These are phyloP conservation scores for Cladophialophora exuberans DNA, from an alignment of 2,329 filamentous ascomycete genomes.

Conservation along the genomic window DNA sequence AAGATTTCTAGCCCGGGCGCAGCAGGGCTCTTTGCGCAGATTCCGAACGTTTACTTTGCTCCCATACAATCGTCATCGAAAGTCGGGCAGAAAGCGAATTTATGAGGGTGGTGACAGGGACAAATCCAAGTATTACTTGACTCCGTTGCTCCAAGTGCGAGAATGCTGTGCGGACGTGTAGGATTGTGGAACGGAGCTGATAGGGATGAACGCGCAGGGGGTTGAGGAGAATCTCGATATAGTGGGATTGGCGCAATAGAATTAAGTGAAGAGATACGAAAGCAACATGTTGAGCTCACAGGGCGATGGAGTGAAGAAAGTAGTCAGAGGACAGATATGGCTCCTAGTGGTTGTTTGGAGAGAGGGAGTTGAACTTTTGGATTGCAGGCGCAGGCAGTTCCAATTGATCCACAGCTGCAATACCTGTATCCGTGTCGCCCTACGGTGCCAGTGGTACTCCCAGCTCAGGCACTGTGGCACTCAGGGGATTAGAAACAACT, in stretches of 20 bases:
- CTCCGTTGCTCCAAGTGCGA: background rate
- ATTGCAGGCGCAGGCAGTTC: slow-evolving; percentile 16
- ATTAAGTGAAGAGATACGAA: slow-evolving; percentile 22
- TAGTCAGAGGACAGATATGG: slow-evolving; percentile 28
- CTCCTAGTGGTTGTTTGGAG: slow-evolving; percentile 17
- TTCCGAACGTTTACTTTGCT: slow-evolving; percentile 18
- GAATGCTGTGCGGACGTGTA: slow-evolving; percentile 3
- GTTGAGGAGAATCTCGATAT: slow-evolving; percentile 1
- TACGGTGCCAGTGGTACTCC: too few relatives aligned
- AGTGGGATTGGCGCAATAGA: slow-evolving; percentile 11
- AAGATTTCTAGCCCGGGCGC: slow-evolving; percentile 10
- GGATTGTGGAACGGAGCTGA: slow-evolving; percentile 11
- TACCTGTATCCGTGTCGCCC: too few relatives aligned
- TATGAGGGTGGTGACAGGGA: background rate
- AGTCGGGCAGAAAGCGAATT: background rate
- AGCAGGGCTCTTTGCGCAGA: slow-evolving; percentile 20
- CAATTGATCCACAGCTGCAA: slow-evolving; percentile 11
- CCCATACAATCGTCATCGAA: slow-evolving; percentile 23
- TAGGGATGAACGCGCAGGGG: slow-evolving; percentile 23
- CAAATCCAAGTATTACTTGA: background rate
- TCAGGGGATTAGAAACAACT: background rate
- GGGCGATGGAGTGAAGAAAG: slow-evolving; percentile 13
- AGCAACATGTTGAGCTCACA: slow-evolving; percentile 23
- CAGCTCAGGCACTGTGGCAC: too few relatives aligned
- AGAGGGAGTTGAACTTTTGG: slow-evolving; percentile 16